Conservation (phyloP, 2,329 filamentous ascomycete species). For the Aspergillus phoenicis region DNA sequence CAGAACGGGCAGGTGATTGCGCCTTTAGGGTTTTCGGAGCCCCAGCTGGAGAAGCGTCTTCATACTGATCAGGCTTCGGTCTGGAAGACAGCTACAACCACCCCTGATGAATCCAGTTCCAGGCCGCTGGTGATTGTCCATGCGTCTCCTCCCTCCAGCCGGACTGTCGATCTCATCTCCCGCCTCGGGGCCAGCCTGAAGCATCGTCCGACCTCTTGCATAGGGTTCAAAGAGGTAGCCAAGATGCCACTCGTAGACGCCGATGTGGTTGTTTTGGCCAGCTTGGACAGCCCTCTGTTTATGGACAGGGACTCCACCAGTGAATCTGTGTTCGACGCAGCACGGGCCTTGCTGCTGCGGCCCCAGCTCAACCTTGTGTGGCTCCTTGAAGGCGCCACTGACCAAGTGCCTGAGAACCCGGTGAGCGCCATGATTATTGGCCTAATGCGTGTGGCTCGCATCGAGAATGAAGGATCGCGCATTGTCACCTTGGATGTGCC, state of each 20-base stretch:
- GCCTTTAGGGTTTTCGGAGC: neutral
- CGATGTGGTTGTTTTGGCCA: neutral
- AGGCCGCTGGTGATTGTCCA: neutral
- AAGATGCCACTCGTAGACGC: neutral
- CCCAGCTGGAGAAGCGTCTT: neutral
- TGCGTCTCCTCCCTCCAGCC: neutral
- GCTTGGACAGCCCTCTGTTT: neutral
- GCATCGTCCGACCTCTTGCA: neutral
- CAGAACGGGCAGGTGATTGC: neutral
- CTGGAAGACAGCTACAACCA: neutral
- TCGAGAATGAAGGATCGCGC: neutral
- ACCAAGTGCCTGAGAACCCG: neutral
- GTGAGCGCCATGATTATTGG: neutral
- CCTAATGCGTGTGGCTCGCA: neutral
- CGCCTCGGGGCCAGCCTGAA: neutral
- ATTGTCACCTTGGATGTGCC: neutral
- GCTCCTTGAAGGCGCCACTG: constrained; percentile 3
- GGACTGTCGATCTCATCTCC: neutral
- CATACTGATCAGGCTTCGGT: neutral
- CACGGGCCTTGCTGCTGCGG: neutral
- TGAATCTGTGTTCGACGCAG: neutral
- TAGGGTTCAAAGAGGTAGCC: neutral
- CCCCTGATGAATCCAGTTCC: neutral
- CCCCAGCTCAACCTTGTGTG: neutral
- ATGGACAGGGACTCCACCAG: neutral